Evolutionary conservation across 768 basidiomycete genomes (phyloP), one percentile per base, ranked within the genome.

Genomic region (Dentipellis sp.): DNA sequence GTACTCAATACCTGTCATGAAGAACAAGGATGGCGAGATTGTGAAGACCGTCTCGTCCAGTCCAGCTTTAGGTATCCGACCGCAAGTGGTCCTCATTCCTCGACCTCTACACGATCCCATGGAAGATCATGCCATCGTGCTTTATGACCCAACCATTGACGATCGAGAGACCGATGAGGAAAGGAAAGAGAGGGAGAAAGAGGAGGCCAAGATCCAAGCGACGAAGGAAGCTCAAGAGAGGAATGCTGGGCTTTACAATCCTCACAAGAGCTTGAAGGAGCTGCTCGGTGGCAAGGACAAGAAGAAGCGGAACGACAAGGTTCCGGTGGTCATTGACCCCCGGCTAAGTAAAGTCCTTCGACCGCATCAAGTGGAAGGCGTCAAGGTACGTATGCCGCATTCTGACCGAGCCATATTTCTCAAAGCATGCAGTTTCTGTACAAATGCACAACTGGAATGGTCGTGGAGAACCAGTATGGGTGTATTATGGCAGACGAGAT

Each of bases 401-500:
- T 17, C 19, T 45, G 34, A 36, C 53, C 54, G 48, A 54, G 57
- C 16, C 50, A 53, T 17, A 48, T 58, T 40, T n/a, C 60, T 55
- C 3, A 49, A 10, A 37, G 8, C 17, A 4, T n/a, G 21, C 62
- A 99, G 94, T 98, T 99, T 70, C 69, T 99, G 68, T 99, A 95
- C 71, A 85, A 82, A 69, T 97, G 94, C 69, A 86, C 94, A 4
- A 97, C 94, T 0, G 97, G 94, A 0, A 88, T 94, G 83, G 70
- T 94, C 55, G 89, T 88, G 38, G 86, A 91, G 47, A 89, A 92
- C 63, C 92, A 95, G 59, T 87, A 84, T 58, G 91, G 91, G 0
- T 98, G 95, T 66, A 99, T 99, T 69, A 97, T 99, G 95, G 95
- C 95, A 1, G 95, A 99, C 65, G 95, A 95, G 71, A 99, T 99